Evolutionary conservation across 2,329 filamentous ascomycete genomes (phyloP).

Genomic region (Thelonectria blattea): DNA sequence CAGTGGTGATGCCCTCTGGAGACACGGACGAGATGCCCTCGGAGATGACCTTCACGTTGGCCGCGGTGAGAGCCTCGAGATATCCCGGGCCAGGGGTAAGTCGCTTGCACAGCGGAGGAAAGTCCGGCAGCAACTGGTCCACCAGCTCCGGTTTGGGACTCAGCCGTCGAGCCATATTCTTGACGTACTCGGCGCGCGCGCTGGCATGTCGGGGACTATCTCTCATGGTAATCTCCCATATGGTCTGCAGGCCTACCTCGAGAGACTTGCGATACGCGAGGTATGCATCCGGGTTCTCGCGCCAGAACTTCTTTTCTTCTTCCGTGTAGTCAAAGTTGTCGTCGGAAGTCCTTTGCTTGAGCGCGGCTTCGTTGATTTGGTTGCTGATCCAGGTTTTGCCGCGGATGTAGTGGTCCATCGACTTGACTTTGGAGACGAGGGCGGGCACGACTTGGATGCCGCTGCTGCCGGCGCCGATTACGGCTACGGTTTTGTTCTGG

Average conservation of each 20-base stretch:
- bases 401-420: constrained; percentile 21
- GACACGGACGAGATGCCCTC: not conserved
- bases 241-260: constrained; percentile 9
- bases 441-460: constrained; percentile 23
- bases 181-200: not conserved
- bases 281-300: constrained; percentile 2
- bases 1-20: constrained; percentile 2
- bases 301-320: constrained; percentile 10
- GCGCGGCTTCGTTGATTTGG: not conserved
- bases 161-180: constrained; percentile 4
- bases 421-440: constrained; percentile 10
- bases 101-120: constrained; percentile 8
- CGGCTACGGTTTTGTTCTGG: constrained; percentile 17
- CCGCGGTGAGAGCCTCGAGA: constrained; percentile 6
- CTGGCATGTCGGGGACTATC: not conserved
- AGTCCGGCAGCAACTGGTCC: not conserved
- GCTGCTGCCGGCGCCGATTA: constrained; percentile 19
- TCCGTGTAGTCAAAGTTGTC: constrained; percentile 3
- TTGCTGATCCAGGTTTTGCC: constrained; percentile 19
- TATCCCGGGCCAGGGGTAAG: constrained; percentile 17
- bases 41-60: constrained; percentile 1
- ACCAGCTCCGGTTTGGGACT: not conserved
- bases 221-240: not conserved
- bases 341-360: not conserved
- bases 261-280: constrained; percentile 11